A percentile compares a stretch with the other conserved stretches of the same genome.
These are phyloP conservation scores for Botrytis sinoallii DNA, from an alignment of 2,329 filamentous ascomycete species.

Conservation along the genomic window DNA sequence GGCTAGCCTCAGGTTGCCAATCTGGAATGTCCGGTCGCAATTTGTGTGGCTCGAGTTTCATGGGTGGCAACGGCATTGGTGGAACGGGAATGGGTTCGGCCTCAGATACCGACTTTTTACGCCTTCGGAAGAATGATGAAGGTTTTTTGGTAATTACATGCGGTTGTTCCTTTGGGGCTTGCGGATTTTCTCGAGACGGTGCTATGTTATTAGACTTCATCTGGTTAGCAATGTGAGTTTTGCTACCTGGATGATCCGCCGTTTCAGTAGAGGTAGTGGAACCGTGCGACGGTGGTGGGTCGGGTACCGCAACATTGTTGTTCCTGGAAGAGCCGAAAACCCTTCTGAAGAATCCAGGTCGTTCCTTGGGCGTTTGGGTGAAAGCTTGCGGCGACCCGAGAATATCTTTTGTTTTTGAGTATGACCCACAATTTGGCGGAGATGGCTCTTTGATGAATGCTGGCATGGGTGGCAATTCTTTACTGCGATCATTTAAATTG, in stretches of 20 bases:
- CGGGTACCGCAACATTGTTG: constrained; percentile 39
- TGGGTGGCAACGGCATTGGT: constrained; percentile 41
- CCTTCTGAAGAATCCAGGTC: constrained; percentile 86
- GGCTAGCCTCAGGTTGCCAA: constrained; percentile 46
- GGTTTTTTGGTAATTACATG: constrained; percentile 75
- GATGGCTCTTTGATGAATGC: constrained; percentile 47
- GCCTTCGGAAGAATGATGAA: constrained; percentile 88
- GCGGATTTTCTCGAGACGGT: constrained; percentile 32
- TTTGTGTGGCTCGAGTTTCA: constrained; percentile 15
- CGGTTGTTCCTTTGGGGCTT: constrained; percentile 32
- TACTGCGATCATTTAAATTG: constrained; percentile 33
- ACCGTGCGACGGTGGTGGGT: constrained; percentile 35
- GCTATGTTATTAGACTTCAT: constrained; percentile 42
- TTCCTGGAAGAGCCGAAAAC: constrained; percentile 74
- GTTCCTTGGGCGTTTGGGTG: constrained; percentile 57
- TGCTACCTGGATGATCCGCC: constrained; percentile 41
- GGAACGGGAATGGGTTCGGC: constrained; percentile 55
- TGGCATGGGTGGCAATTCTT: constrained; percentile 36
- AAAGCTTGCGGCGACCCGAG: constrained; percentile 26
- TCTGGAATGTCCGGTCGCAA: constrained; percentile 28
- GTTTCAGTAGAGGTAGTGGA: constrained; percentile 42
- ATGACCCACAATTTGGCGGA: constrained; percentile 51
- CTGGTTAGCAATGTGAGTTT: constrained; percentile 46
- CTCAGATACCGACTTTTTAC: constrained; percentile 86
- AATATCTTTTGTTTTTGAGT: constrained; percentile 46